Evolutionary conservation across 768 basidiomycete species (phyloP).

Genomic region (Hericium alpestre): DNA sequence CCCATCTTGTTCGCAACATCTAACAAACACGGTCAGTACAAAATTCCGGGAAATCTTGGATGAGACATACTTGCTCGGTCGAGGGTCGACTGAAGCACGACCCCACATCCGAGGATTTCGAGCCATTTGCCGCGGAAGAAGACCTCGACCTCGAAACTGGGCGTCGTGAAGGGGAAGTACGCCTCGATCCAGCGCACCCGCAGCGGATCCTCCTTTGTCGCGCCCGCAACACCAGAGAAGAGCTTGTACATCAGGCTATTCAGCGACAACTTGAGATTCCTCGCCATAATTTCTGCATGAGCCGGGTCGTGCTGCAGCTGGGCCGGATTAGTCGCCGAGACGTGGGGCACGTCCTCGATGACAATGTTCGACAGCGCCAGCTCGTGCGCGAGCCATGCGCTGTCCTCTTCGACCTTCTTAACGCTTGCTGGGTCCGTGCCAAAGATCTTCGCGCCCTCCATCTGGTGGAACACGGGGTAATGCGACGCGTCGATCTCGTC

Average conservation of each 20-base stretch:
- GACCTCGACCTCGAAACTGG: conserved; percentile 97
- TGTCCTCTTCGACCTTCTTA: conserved; percentile 62
- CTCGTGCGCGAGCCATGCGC: conserved; percentile 44
- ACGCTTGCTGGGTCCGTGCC: conserved; percentile 44
- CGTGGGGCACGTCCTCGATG: conserved; percentile 77
- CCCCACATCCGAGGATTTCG: conserved; percentile 90
- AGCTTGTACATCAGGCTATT: conserved; percentile 77
- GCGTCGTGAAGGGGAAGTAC: conserved; percentile 95
- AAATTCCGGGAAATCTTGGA: background rate
- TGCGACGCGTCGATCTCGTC: conserved; percentile 97
- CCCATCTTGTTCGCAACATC: conserved; percentile 78
- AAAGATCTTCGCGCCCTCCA: conserved; percentile 88
- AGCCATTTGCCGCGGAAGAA: conserved; percentile 95
- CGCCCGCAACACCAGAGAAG: conserved; percentile 54
- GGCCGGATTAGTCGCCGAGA: conserved; percentile 66
- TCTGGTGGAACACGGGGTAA: conserved; percentile 97
- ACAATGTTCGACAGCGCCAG: conserved; percentile 67
- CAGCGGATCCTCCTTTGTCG: conserved; percentile 56
- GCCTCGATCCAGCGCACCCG: conserved; percentile 95
- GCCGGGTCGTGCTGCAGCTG: conserved; percentile 69
- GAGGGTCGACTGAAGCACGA: conserved; percentile 81
- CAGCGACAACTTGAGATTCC: conserved; percentile 81
- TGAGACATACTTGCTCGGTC: conserved; percentile 67
- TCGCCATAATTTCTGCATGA: conserved; percentile 63
- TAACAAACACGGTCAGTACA: conserved; percentile 17